phyloP scores from a whole-genome alignment of 139 green algal species.

The Ettlia oleoabundans region DNA sequence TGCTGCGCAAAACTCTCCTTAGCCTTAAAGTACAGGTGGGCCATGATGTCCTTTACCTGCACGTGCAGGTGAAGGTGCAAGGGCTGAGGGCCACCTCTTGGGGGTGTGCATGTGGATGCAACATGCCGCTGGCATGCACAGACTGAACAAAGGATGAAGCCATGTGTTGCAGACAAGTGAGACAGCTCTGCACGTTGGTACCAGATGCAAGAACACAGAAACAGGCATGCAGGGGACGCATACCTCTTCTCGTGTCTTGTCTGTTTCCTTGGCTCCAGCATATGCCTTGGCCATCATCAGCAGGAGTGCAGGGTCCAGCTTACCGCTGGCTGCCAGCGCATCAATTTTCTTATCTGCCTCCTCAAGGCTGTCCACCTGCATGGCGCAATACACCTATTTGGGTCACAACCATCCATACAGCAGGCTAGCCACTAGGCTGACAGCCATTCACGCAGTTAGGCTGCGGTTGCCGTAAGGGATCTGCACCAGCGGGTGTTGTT shows the following conservation, averaged over 20 bases:
- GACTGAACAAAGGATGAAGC: not conserved
- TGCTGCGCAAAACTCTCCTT: constrained; percentile 72
- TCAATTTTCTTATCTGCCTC: constrained; percentile 77
- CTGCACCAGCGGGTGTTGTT: too few species aligned
- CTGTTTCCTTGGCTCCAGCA: constrained; percentile 70
- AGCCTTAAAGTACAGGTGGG: constrained; percentile 83
- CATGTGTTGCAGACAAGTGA: too few species aligned
- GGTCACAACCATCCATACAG: too few species aligned
- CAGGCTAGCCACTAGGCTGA: too few species aligned
- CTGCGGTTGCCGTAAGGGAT: too few species aligned
- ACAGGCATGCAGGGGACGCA: too few species aligned
- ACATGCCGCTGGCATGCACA: not conserved
- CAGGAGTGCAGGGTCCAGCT: constrained; percentile 79
- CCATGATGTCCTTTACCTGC: constrained; percentile 83
- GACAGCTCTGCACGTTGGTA: too few species aligned
- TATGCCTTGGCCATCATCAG: constrained; percentile 89
- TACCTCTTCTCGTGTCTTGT: constrained; percentile 73
- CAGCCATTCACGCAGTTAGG: too few species aligned
- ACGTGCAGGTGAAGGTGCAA: not conserved
- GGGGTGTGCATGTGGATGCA: too few species aligned
- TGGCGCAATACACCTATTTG: too few species aligned
- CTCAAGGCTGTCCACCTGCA: constrained; percentile 59
- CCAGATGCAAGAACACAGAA: too few species aligned
- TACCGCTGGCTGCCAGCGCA: constrained; percentile 59
- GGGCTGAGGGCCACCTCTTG: not conserved